Percentiles rank a stretch among this genome's conserved stretches.
phyloP scores from a whole-genome alignment of 495 filamentous ascomycete genomes.

The Jackrogersella multiformis region DNA sequence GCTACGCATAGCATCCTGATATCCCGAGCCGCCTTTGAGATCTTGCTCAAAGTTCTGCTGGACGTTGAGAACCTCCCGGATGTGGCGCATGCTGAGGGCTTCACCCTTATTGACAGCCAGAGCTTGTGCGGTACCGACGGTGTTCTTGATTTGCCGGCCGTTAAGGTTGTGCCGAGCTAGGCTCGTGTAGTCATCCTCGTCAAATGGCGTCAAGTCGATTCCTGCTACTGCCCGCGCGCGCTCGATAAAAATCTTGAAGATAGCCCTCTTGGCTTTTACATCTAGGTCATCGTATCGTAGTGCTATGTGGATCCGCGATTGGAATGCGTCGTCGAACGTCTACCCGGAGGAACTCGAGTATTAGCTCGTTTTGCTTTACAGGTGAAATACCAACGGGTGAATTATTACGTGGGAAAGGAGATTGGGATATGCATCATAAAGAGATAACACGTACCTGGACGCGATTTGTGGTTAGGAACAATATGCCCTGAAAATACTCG shows the following conservation, averaged over 20 bases:
- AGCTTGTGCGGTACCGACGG: conserved; percentile 84
- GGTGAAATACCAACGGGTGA: too few species aligned
- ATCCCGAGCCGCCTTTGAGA: conserved; percentile 70
- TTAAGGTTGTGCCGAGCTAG: conserved; percentile 79
- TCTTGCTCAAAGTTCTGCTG: conserved; percentile 85
- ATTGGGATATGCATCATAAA: not conserved
- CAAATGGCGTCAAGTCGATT: conserved; percentile 68
- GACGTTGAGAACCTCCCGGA: conserved; percentile 83
- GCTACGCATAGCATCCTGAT: conserved; percentile 68
- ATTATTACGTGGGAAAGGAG: too few species aligned
- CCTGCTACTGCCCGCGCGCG: conserved; percentile 71
- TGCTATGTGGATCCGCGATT: conserved; percentile 70
- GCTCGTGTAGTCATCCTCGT: conserved; percentile 71
- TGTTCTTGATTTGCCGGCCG: conserved; percentile 97
- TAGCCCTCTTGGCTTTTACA: conserved; percentile 76
- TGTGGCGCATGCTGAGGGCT: conserved; percentile 79
- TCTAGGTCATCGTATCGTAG: conserved; percentile 83
- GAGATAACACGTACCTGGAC: conserved; percentile 65
- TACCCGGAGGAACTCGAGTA: conserved; percentile 60
- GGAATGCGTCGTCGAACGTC: conserved; percentile 71
- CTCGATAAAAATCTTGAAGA: conserved; percentile 88
- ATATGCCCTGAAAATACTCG: conserved; percentile 66
- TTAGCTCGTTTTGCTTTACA: conserved; percentile 68
- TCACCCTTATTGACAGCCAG: conserved; percentile 80
- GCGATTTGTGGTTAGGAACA: conserved; percentile 70